A percentile compares a stretch with the other conserved stretches of the same genome.
phyloP scores from a whole-genome alignment of 2,329 filamentous ascomycete species.

The Graphium sp. region DNA sequence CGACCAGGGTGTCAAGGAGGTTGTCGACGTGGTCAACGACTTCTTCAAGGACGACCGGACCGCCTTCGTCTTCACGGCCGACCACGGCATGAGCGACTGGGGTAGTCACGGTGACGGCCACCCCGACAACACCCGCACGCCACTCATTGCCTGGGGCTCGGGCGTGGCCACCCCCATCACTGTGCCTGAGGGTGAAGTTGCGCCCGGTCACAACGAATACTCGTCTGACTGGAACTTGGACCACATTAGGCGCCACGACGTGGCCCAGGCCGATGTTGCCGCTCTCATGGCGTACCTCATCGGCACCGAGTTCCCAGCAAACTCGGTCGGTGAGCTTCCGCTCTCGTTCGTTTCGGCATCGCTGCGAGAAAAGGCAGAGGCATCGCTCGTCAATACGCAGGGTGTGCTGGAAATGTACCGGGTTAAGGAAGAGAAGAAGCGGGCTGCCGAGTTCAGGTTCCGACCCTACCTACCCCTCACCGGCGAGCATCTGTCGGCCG shows the following conservation, averaged over 20 bases:
- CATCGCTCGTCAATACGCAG: slow-evolving; percentile 67
- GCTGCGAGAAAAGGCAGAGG: slow-evolving; percentile 64
- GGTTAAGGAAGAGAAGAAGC: slow-evolving; percentile 81
- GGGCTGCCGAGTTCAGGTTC: slow-evolving; percentile 58
- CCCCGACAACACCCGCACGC: slow-evolving; percentile 90
- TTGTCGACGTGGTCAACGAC: slow-evolving; percentile 62
- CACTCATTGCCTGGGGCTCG: slow-evolving; percentile 83
- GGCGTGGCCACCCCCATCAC: slow-evolving; percentile 64
- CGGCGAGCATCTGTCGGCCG: slow-evolving; percentile 41
- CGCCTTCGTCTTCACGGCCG: slow-evolving; percentile 90
- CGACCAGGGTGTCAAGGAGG: slow-evolving; percentile 74
- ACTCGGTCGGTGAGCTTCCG: slow-evolving; percentile 87
- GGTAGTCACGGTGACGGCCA: slow-evolving; percentile 98
- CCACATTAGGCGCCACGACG: slow-evolving; percentile 71
- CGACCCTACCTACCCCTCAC: slow-evolving; percentile 57
- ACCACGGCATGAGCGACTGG: slow-evolving; percentile 98
- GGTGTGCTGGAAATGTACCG: slow-evolving; percentile 91
- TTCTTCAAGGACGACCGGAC: slow-evolving; percentile 81
- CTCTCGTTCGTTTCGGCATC: slow-evolving; percentile 62
- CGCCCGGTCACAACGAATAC: slow-evolving; percentile 78
- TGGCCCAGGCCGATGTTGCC: slow-evolving; percentile 84
- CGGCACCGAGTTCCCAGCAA: slow-evolving; percentile 81
- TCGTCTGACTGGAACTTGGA: slow-evolving; percentile 80
- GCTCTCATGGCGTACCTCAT: slow-evolving; percentile 88
- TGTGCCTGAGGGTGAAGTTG: slow-evolving; percentile 28